These are phyloP conservation scores for Sclerotinia glacialis DNA, from an alignment of 2,329 filamentous ascomycete genomes.

Conservation along the genomic window DNA sequence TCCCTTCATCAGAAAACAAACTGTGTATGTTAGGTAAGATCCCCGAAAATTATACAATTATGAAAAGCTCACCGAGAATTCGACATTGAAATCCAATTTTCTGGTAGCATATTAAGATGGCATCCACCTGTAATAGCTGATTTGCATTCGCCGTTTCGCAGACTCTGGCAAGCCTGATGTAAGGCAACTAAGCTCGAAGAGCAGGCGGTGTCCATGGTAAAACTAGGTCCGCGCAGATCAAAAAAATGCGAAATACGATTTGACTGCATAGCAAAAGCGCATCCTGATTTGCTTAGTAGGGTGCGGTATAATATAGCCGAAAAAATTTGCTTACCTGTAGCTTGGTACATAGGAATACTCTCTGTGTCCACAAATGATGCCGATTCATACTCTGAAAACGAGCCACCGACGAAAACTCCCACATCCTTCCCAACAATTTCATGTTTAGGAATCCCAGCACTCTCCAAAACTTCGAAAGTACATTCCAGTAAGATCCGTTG, in stretches of 20 bases:
- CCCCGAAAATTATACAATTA: neutral
- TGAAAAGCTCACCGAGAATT: conserved; percentile 31
- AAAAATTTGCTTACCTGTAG: conserved; percentile 43
- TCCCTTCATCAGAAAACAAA: conserved; percentile 34
- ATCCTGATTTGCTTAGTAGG: conserved; percentile 29
- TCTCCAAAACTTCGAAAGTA: conserved; percentile 37
- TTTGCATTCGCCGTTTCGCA: conserved; percentile 43
- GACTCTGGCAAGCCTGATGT: conserved; percentile 44
- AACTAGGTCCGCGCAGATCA: conserved; percentile 43
- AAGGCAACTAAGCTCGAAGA: conserved; percentile 46
- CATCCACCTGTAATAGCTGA: conserved; percentile 36
- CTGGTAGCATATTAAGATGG: conserved; percentile 29
- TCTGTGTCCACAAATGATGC: conserved; percentile 44
- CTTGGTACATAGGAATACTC: conserved; percentile 50
- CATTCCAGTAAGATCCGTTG: conserved; percentile 35
- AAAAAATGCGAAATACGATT: conserved; percentile 45
- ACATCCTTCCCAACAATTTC: conserved; percentile 27
- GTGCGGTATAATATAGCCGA: no score
- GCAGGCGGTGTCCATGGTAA: conserved; percentile 49
- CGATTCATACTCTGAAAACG: conserved; percentile 22
- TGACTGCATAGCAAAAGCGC: conserved; percentile 43
- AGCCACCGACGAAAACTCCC: conserved; percentile 30
- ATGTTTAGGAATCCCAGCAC: conserved; percentile 29
- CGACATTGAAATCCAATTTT: conserved; percentile 34
- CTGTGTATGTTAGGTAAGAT: conserved; percentile 47